Percentiles rank a stretch among this genome's conserved stretches.
phyloP scores from a whole-genome alignment of 2,329 filamentous ascomycete species.

The Penicillium capsulatum region DNA sequence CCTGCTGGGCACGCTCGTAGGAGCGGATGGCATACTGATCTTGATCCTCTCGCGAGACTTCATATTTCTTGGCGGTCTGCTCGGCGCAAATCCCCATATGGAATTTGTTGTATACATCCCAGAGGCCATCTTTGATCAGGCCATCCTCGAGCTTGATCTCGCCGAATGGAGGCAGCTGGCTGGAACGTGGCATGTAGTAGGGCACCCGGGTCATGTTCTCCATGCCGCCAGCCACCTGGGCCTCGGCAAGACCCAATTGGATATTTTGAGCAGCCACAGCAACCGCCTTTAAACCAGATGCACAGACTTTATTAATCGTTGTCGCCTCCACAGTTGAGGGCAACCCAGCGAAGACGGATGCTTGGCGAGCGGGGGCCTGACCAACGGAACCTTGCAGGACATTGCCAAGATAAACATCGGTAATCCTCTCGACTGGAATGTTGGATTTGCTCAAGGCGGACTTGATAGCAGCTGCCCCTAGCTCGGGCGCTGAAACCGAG shows the following conservation, averaged over 20 bases:
- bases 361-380: constrained; percentile 89
- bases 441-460: constrained; percentile 82
- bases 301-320: constrained; percentile 97
- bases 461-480: constrained; percentile 88
- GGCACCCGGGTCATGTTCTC: constrained; percentile 96
- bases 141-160: constrained; percentile 86
- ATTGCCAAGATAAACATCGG: constrained; percentile 96
- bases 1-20: constrained; percentile 83
- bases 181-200: constrained; percentile 82
- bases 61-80: constrained; percentile 83
- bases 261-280: constrained; percentile 89
- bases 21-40: constrained; percentile 86
- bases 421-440: constrained; percentile 74
- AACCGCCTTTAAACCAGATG: constrained; percentile 90
- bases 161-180: constrained; percentile 77
- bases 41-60: constrained; percentile 77
- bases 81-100: constrained; percentile 99
- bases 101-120: constrained; percentile 93
- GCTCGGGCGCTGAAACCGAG: constrained; percentile 75
- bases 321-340: constrained; percentile 76
- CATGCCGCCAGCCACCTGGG: constrained; percentile 91
- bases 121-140: constrained; percentile 87
- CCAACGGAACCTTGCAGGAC: constrained; percentile 80
- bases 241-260: constrained; percentile 82
- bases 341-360: constrained; percentile 80